Conservation (phyloP, 441 rosid genomes). For the Croton setiger region DNA sequence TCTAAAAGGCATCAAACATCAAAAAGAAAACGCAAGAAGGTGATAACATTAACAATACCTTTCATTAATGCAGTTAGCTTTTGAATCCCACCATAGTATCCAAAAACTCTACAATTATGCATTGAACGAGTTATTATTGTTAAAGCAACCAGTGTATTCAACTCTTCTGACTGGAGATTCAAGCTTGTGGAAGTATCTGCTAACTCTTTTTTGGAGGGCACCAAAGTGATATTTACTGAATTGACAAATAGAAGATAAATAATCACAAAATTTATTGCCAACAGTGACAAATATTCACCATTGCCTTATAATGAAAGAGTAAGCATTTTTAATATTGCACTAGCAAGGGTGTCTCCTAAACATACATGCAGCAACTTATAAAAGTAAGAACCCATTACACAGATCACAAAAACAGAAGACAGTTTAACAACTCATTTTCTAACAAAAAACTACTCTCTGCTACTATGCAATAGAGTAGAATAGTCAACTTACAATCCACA, state of each 20-base stretch:
- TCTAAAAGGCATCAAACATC: constrained; percentile 13
- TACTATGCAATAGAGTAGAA: constrained; percentile 3
- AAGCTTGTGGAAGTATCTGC: constrained; percentile 39
- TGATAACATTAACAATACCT: constrained; percentile 37
- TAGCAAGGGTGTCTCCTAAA: background rate
- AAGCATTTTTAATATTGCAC: background rate
- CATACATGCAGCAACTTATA: background rate
- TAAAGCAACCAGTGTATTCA: constrained; percentile 58
- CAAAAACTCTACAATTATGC: constrained; percentile 76
- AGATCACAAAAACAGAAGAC: background rate
- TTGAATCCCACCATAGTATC: constrained; percentile 63
- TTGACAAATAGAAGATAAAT: constrained; percentile 4
- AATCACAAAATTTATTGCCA: background rate
- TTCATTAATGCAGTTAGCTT: constrained; percentile 70
- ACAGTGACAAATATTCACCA: background rate
- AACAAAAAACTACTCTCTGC: constrained; percentile 19
- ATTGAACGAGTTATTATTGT: constrained; percentile 53
- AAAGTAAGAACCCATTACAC: background rate
- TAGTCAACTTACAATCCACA: constrained; percentile 51
- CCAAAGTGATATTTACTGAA: constrained; percentile 43
- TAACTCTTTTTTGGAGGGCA: constrained; percentile 34
- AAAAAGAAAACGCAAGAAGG: background rate
- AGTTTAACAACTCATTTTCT: background rate
- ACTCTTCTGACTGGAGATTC: constrained; percentile 45
- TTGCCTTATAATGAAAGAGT: background rate